Conservation (phyloP, 805 yeast species). For the Cephaloascus albidus region DNA sequence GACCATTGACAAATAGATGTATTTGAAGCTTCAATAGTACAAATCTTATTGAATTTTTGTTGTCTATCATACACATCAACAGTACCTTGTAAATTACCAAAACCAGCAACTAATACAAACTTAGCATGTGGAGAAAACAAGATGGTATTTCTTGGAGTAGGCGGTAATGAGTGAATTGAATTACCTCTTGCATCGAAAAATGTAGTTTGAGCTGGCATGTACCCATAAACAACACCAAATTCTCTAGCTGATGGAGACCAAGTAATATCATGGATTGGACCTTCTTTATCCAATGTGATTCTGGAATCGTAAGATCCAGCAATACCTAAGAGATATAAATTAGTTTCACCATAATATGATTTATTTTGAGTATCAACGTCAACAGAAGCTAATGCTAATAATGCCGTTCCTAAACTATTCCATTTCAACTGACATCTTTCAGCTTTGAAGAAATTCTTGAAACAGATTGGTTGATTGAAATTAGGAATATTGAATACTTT, state of each 20-base stretch:
- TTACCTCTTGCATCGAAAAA: constrained; percentile 94
- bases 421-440: constrained; percentile 88
- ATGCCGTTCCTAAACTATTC: constrained; percentile 92
- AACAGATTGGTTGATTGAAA: constrained; percentile 68
- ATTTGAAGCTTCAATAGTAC: constrained; percentile 84
- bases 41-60: constrained; percentile 69
- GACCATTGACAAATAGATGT: constrained; percentile 98
- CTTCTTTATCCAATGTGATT: constrained; percentile 81
- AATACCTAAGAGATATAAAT: constrained; percentile 81
- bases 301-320: constrained; percentile 89
- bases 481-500: constrained; percentile 75
- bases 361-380: constrained; percentile 93
- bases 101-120: constrained; percentile 89
- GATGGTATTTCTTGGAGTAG: constrained; percentile 83
- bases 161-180: constrained; percentile 71
- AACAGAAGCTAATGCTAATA: constrained; percentile 87
- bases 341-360: constrained; percentile 95
- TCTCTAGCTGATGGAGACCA: constrained; percentile 97
- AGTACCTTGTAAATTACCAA: constrained; percentile 95
- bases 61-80: constrained; percentile 93
- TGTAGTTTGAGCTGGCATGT: constrained; percentile 94
- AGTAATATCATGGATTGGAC: constrained; percentile 94
- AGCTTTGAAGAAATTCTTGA: constrained; percentile 89
- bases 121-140: constrained; percentile 91
- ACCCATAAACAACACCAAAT: constrained; percentile 95